Evolutionary conservation across 2,329 filamentous ascomycete species (phyloP).

Genomic region (Beauveria scarabaeidicola): DNA sequence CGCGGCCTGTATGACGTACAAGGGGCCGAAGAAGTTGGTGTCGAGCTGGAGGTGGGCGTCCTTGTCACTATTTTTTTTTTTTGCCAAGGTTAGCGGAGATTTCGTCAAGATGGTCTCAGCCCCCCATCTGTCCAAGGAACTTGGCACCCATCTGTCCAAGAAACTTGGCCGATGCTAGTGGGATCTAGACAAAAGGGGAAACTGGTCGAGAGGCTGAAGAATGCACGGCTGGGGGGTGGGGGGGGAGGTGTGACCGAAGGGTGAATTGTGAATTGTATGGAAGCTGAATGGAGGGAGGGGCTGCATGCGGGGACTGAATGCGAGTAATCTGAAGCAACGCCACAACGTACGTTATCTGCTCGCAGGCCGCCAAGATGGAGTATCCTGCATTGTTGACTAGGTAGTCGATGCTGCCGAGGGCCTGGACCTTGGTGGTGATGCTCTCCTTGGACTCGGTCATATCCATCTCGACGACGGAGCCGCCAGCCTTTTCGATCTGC

Average conservation of each 20-base stretch:
- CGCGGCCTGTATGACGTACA: conserved; percentile 38
- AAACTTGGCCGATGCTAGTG: no score
- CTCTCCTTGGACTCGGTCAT: not conserved
- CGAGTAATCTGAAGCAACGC: no score
- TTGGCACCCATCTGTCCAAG: no score
- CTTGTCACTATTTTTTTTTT: conserved; percentile 19
- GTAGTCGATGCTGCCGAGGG: conserved; percentile 33
- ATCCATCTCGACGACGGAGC: conserved; percentile 22
- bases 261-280: not conserved
- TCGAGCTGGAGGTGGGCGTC: conserved; percentile 34
- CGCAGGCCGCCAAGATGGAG: conserved; percentile 29
- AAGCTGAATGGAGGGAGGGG: not conserved
- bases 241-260: not conserved
- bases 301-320: not conserved
- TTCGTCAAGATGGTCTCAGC: no score
- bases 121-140: no score
- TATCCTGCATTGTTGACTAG: conserved; percentile 45
- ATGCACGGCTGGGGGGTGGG: no score
- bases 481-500: conserved; percentile 17
- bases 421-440: conserved; percentile 17
- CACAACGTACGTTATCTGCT: conserved; percentile 23
- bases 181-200: no score
- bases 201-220: no score
- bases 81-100: not conserved
- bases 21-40: conserved; percentile 40